phyloP scores from a whole-genome alignment of 805 yeast genomes.

The Kuraishia floccosa region DNA sequence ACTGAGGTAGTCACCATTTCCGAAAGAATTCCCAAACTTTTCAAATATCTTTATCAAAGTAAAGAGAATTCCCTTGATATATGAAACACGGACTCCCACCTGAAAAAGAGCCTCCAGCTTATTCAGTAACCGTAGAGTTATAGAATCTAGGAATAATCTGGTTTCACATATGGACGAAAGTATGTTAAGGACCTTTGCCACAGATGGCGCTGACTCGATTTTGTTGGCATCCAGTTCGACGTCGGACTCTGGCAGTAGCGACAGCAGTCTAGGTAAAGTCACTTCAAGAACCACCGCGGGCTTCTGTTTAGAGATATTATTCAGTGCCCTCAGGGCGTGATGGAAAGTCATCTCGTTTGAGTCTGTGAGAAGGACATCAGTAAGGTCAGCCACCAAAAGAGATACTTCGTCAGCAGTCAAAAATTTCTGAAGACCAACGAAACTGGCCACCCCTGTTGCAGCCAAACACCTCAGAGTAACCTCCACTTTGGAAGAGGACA shows the following conservation, averaged over 20 bases:
- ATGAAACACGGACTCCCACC: conserved; percentile 6
- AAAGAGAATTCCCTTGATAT: conserved; percentile 14
- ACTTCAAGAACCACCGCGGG: conserved; percentile 33
- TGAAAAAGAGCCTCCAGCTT: conserved; percentile 15
- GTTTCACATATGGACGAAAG: conserved; percentile 26
- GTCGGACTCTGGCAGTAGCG: conserved; percentile 34
- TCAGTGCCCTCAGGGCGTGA: conserved; percentile 45
- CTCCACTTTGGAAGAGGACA: conserved; percentile 57
- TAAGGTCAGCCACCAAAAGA: conserved; percentile 52
- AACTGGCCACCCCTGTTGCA: conserved; percentile 48
- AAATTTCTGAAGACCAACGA: conserved; percentile 38
- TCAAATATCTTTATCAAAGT: conserved; percentile 10
- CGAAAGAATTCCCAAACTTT: conserved; percentile 6
- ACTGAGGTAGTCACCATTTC: conserved; percentile 5
- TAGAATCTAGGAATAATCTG: conserved; percentile 29
- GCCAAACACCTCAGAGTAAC: conserved; percentile 59
- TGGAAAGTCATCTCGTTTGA: conserved; percentile 38
- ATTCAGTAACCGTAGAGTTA: conserved; percentile 30
- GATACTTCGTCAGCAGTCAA: conserved; percentile 44
- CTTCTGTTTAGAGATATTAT: conserved; percentile 26
- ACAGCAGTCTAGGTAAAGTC: conserved; percentile 39
- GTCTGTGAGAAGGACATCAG: conserved; percentile 46
- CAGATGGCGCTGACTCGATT: conserved; percentile 8
- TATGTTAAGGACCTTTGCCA: conserved; percentile 21
- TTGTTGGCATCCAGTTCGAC: conserved; percentile 13